Base-by-base conservation (phyloP, 306 rosid genomes). In the Pyrus communis region DNA sequence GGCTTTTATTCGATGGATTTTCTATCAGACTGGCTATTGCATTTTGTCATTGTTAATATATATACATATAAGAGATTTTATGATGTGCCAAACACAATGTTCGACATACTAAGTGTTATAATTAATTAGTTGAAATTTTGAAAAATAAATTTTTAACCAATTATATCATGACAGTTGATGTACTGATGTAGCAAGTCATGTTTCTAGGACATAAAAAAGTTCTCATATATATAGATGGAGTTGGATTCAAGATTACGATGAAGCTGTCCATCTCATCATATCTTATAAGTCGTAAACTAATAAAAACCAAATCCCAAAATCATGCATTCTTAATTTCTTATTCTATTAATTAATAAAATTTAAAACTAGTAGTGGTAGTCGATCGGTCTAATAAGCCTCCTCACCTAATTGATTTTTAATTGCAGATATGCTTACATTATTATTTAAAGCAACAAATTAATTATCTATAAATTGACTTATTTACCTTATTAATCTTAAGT, bases 201-300 rank as follows among this genome's bases (percentile, higher is more conserved):
- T 38, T 38, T 38, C 0, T 38, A 9, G 10, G 2, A 38, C 42
- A 6, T 51, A 51, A 51, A 51, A 51, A 6, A 2, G 9, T 54
- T 4, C 8, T 17, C n/a, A 54, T 54, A 54, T 67, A 71, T 82
- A 23, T 21, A 67, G 40, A 67, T 77, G 67, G 70, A 69, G 71
- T 70, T 77, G 78, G 75, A 49, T 69, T 76, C 74, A 62, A 73
- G 80, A 25, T 80, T 79, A 62, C 49, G 72, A 33, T 75, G 67
- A 45, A 75, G 67, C 19, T 49, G 21, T 30, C 38, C 19, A 21
- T 19, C 28, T 1, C 40, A 33, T 78, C 38, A 31, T 78, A 28
- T 15, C 7, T 2, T 38, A 42, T 74, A 22, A 18, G 61, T 35
- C 8, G 42, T 66, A 27, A 33, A 66, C 10, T 21, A 60, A 40